Base-by-base conservation (phyloP, 306 rosid species). In the Abrus pulchellus region DNA sequence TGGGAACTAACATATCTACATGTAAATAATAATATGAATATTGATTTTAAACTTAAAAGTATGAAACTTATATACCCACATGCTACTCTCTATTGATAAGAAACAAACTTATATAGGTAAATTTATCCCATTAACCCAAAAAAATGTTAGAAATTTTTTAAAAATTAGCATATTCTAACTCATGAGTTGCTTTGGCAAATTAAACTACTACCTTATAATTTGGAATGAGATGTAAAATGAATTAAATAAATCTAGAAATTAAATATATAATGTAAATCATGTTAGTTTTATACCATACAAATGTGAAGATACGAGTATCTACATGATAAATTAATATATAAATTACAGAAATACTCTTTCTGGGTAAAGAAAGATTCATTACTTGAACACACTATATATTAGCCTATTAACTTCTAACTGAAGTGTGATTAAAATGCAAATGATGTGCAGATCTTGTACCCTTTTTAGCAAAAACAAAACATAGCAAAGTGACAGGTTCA, bases 1-100 rank as follows among this genome's bases (percentile, higher is more conserved):
- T 95, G 99, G 99, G 96, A 95, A 82, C 79, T 93, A 85, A 95
- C 99, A 62, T 95, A 97, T 98, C 83, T 93, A 57, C 96, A 95
- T 64, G 98, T 91, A 64, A 95, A 93, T 71, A 93, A 87, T 83
- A 90, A 20, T 20, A 20, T 20, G 20, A 5, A 40, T 41, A 38
- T 40, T 79, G 33, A 14, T 43, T 53, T 67, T 5, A 67, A 56
- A 33, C 62, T 28, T 30, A 32, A 50, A 74, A 56, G 34, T 5
- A 47, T 40, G 14, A 45, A 65, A 29, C 55, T 40, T 45, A 14
- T 27, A 20, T 48, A 1, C 33, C 3, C 41, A 69, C 11, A 59
- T 47, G 34, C 10, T 77, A 66, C 57, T 57, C 57, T 59, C 3
- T 4, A 13, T 34, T 20, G 1, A 33, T 44, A 52, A 40, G 5